Percentiles rank a stretch among this genome's conserved stretches.
These are phyloP conservation scores for Salvia hispanica DNA, from an alignment of 257 asterid genomes.

Conservation along the genomic window DNA sequence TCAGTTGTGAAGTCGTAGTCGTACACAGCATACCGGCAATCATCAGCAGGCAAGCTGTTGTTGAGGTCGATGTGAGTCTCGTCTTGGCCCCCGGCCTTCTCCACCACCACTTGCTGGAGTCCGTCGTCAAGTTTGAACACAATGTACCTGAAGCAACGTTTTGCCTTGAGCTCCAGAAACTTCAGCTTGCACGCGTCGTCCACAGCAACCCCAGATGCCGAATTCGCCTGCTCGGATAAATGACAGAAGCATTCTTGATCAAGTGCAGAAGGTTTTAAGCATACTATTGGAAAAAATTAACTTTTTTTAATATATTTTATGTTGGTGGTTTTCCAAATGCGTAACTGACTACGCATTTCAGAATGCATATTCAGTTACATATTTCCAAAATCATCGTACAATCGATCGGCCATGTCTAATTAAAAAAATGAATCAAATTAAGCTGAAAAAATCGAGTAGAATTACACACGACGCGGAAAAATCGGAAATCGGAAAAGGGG, in stretches of 20 bases:
- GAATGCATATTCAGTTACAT: too few relatives aligned
- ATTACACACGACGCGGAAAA: neutral
- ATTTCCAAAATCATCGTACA: slow-evolving; percentile 49
- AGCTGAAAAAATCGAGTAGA: neutral
- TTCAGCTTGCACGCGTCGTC: slow-evolving; percentile 50
- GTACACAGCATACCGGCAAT: slow-evolving; percentile 50
- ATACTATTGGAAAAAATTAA: too few relatives aligned
- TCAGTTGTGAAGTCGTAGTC: slow-evolving; percentile 52
- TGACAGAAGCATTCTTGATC: neutral
- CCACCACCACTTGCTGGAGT: slow-evolving; percentile 42
- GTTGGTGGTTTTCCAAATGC: too few relatives aligned
- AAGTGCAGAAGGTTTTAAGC: too few relatives aligned
- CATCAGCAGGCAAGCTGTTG: slow-evolving; percentile 42
- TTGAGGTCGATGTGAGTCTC: slow-evolving; percentile 41
- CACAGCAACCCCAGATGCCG: slow-evolving; percentile 50
- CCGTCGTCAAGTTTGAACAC: slow-evolving; percentile 44
- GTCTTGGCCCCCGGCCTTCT: slow-evolving; percentile 38
- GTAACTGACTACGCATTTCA: too few relatives aligned
- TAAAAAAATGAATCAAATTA: neutral
- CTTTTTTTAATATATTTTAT: too few relatives aligned
- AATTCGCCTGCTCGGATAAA: slow-evolving; percentile 38
- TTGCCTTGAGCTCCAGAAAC: slow-evolving; percentile 54
- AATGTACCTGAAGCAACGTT: slow-evolving; percentile 41
- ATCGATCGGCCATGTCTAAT: slow-evolving; percentile 46
- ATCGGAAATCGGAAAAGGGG: neutral